Base-by-base conservation (phyloP, 495 filamentous ascomycete species). In the Trichoderma erinaceum region DNA sequence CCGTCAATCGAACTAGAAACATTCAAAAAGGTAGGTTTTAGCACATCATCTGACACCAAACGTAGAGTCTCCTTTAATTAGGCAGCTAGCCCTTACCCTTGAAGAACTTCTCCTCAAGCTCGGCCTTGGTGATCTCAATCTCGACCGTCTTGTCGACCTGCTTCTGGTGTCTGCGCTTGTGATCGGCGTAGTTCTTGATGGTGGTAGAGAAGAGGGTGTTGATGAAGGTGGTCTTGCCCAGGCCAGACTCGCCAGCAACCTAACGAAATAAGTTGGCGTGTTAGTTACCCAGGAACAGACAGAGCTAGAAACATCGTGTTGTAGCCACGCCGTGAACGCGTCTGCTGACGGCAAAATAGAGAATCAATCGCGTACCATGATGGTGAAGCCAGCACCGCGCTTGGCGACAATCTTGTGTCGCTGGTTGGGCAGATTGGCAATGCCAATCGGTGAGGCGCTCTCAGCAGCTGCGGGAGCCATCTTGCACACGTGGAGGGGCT, bases 91-190 rank as follows among this genome's bases (percentile, higher is more conserved):
- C 44, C 71, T 68, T 85, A 98, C 94, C 94, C 85, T 99, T 99
- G 88, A 99, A 99, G 85, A 99, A 99, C 85, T 99, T 99, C 88
- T 99, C 95, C 83, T 99, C 95, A 69, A 99, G 81, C 83, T 99
- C 95, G 65, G 95, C 95, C 86, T 99, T 99, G 77, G 95, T 99
- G 76, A 99, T 99, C 79, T 98, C 95, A 75, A 99, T 99, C 84
- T 99, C 95, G 67, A 99, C 95, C 12, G 95, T 99, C 82, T 97
- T 97, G 84, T 99, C 95, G 67, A 97, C 85, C 82, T 99, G 95
- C 87, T 99, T 99, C 81, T 93, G 91, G 81, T 99, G 95, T 73
- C 95, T 91, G 78, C 92, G 90, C 83, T 95, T 93, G 86, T 99
- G 95, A 78, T 99, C 95, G 83, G 95, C 94, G 78, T 99, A 99